Base-by-base conservation (phyloP, 2,329 filamentous ascomycete species). In the Alternaria sp. region DNA sequence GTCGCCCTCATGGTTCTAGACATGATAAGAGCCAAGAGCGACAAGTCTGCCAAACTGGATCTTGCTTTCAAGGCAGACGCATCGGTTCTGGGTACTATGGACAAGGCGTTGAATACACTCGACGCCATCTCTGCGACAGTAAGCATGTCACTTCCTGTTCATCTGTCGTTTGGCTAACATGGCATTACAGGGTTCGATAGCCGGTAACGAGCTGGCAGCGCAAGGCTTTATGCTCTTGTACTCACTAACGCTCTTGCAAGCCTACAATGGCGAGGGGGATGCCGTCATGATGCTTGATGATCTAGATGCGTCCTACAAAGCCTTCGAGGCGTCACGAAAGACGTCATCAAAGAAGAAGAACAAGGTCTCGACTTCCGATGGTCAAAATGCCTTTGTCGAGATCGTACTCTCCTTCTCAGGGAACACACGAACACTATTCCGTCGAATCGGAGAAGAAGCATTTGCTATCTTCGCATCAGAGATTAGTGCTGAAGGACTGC, bases 391-490 rank as follows among this genome's bases (percentile, higher is more conserved):
- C 5, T 91, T 92, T 0, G 88, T 97, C 3, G 95, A 98, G 72
- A 91, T 98, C 52, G 80, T 99, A 7, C 83, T 98, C n/a, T 92
- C 92, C 53, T 93, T 98, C 80, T 87, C 96, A 3, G 92, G 93
- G 0, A 92, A 93, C 63, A 91, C 90, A 4, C 97, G 94, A 1
- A 88, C 89, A 9, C 83, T 98, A 52, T 91, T 96, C 82, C 88
- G 93, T 30, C 92, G 94, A 69, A 89, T 96, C 54, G 92, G 93
- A 6, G 89, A 94, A 74, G 91, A 95, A 71, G 93, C 96, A 0
- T 98, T 98, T 75, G 87, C 89, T 24, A 88, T 90, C 1, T 97
- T 97, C 75, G 90, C 92, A 3, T 81, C 87, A 14, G 87, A 92
- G 55, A 86, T 98, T 61, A 93, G 90, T 1, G 82, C 85, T 5